A percentile compares a stretch with the other conserved stretches of the same genome.
Evolutionary conservation across 345 rosid species (phyloP).

Genomic region (Brassica incana): DNA sequence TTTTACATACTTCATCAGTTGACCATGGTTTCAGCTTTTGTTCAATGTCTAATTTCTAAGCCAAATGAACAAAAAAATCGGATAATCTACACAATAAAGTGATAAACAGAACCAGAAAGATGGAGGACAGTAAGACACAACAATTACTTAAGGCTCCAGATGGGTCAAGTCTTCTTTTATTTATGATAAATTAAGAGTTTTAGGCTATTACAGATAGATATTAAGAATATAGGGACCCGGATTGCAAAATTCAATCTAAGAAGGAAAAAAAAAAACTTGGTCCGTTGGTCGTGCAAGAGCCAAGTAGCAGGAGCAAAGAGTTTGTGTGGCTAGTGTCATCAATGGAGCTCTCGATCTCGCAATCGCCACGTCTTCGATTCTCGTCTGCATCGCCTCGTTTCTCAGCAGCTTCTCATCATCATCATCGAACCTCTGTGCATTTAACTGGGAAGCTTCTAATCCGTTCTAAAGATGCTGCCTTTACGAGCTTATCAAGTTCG

Average conservation of each 20-base stretch:
- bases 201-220: background rate
- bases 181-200: background rate
- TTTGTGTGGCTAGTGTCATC: constrained; percentile 40
- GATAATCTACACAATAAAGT: background rate
- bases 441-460: constrained; percentile 17
- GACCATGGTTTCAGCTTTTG: background rate
- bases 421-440: constrained; percentile 24
- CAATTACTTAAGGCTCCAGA: no score
- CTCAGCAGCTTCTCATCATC: constrained; percentile 27
- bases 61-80: background rate
- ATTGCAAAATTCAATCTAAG: constrained; percentile 9
- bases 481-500: constrained; percentile 37
- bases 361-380: constrained; percentile 30
- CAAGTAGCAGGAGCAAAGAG: constrained; percentile 30
- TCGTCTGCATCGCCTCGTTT: constrained; percentile 18
- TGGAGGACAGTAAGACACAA: background rate
- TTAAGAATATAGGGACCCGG: background rate
- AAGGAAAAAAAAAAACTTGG: background rate
- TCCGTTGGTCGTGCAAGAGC: background rate
- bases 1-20: background rate
- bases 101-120: background rate
- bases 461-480: constrained; percentile 5
- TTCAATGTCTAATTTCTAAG: background rate
- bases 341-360: constrained; percentile 43
- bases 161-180: background rate